Base-by-base conservation (phyloP, 441 rosid species). In the Syzygium malaccense region DNA sequence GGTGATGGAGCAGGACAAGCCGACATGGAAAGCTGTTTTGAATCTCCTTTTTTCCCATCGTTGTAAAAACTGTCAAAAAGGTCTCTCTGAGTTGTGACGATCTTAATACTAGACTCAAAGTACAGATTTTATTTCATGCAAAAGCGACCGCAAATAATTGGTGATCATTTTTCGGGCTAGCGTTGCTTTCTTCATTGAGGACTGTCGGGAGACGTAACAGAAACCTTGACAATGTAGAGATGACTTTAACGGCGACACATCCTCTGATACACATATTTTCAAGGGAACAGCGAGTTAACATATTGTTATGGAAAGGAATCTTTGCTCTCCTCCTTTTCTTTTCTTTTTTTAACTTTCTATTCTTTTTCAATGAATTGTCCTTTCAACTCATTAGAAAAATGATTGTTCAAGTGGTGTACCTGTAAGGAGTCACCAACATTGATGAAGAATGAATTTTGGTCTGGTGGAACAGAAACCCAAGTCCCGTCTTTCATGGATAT, bases 371-470 rank as follows among this genome's bases (percentile, higher is more conserved):
- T 41, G 84, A 26, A 41, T 41, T 75, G 84, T 41, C 84, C 53
- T 75, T 75, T 75, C 84, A 23, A 75, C 84, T 75, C n/a, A 23
- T 75, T 75, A 75, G 15, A 57, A 2, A 18, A 56, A 87, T 32
- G 14, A 41, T 26, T 23, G 80, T 9, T 26, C 41, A 3, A 60
- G 58, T 25, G 53, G 49, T 28, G 85, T 87, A 87, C 89, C 86
- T 87, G 86, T 5, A 87, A 87, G 30, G 89, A 78, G 75, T 87
- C 89, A 37, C 89, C 86, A 7, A 89, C 91, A 57, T 89, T 89
- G 87, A 89, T 56, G 87, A 89, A 89, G 90, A 88, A 88, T 8
- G 89, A 87, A 41, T 58, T 78, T 37, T 87, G 86, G 64, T 87
- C 89, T 5, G 89, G 71, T n/a, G 89, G 86, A 48, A 87, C 89